Percentiles rank a stretch among this genome's conserved stretches.
phyloP scores from a whole-genome alignment of 1,284 basidiomycete genomes.

The Puccinia coronata region DNA sequence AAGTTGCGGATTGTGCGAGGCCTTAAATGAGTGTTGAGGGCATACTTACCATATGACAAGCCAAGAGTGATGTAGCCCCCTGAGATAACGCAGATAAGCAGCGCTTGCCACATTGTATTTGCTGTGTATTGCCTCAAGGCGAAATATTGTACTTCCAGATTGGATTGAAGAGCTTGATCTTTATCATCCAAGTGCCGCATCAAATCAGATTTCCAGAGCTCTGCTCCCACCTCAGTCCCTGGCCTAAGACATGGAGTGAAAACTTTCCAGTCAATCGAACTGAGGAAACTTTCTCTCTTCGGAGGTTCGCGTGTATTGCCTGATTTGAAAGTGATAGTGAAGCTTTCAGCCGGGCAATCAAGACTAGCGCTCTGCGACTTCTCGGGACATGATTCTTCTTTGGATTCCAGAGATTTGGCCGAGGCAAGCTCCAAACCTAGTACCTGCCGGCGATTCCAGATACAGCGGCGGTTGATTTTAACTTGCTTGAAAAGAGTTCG shows the following conservation, averaged over 20 bases:
- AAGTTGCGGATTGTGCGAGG: too few species aligned
- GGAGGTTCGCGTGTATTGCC: background rate
- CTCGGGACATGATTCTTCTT: background rate
- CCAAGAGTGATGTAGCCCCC: constrained; percentile 5
- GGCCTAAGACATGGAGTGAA: constrained; percentile 5
- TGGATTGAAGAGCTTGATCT: constrained; percentile 8
- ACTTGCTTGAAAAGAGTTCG: constrained; percentile 8
- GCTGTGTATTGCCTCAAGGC: constrained; percentile 6
- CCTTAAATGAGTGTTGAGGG: too few species aligned
- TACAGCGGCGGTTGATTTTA: background rate
- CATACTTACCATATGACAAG: constrained; percentile 5
- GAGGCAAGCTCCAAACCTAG: background rate
- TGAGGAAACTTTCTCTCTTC: background rate
- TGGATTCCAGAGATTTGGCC: background rate
- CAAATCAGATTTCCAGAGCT: constrained; percentile 3
- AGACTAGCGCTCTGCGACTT: background rate
- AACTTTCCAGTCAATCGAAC: background rate
- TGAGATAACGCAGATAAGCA: constrained; percentile 3
- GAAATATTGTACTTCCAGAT: constrained; percentile 1
- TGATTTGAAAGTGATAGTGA: background rate
- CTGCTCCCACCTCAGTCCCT: constrained; percentile 1
- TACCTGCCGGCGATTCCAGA: background rate
- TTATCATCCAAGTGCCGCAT: constrained; percentile 8
- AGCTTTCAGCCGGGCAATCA: background rate
- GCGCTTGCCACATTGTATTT: constrained; percentile 12